Evolutionary conservation across 805 yeast genomes (phyloP).

Genomic region (Wickerhamomyces sydowiorum): DNA sequence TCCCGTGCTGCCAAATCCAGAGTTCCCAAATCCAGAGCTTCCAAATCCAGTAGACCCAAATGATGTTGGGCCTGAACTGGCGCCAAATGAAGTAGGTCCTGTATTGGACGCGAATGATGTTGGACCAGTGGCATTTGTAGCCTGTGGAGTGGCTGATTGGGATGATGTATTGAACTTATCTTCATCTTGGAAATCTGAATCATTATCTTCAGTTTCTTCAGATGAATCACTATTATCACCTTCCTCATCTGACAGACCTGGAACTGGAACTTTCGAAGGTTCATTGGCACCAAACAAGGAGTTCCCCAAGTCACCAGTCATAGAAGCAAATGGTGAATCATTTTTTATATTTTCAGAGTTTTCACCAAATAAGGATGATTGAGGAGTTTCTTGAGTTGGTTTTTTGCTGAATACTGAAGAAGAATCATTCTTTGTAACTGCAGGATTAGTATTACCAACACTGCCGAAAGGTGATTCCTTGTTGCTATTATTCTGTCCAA

Average conservation of each 20-base stretch:
- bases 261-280: neutral
- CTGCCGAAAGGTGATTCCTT: constrained; percentile 7
- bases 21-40: constrained; percentile 10
- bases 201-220: neutral
- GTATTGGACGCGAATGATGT: neutral
- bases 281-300: neutral
- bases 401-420: neutral
- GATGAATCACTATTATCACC: neutral
- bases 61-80: constrained; percentile 1
- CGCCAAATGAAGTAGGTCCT: constrained; percentile 1
- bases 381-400: constrained; percentile 1
- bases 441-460: constrained; percentile 1
- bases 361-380: neutral
- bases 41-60: constrained; percentile 3
- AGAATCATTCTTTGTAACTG: neutral
- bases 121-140: neutral
- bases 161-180: neutral
- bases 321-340: neutral
- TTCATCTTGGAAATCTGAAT: constrained; percentile 1
- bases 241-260: constrained; percentile 1
- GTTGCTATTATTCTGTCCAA: neutral
- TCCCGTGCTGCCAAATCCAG: constrained; percentile 2
- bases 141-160: neutral
- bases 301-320: neutral
- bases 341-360: neutral